Percentiles rank a stretch among this genome's conserved stretches.
phyloP scores from a whole-genome alignment of 495 filamentous ascomycete genomes.

The Daldinia concentrica region DNA sequence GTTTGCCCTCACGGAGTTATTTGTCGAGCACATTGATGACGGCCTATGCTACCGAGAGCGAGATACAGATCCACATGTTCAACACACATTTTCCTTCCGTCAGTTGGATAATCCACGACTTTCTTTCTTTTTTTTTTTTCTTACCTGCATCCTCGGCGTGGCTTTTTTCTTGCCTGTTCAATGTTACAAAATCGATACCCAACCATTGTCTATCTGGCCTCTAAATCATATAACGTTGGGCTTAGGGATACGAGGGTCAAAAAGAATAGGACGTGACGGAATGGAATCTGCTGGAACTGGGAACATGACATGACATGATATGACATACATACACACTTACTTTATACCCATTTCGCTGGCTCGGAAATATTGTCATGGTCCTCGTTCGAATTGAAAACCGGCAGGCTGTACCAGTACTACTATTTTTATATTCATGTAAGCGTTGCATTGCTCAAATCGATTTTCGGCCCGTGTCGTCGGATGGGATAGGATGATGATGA shows the following conservation, averaged over 20 bases:
- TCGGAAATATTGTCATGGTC: constrained; percentile 15
- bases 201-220: constrained; percentile 21
- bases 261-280: constrained; percentile 34
- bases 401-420: constrained; percentile 38
- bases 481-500: constrained; percentile 8
- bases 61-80: constrained; percentile 35
- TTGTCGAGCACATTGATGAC: constrained; percentile 9
- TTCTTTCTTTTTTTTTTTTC: constrained; percentile 22
- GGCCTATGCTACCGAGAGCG: constrained; percentile 28
- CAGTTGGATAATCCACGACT: constrained; percentile 30
- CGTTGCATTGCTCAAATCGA: constrained; percentile 30
- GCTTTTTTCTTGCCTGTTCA: constrained; percentile 31
- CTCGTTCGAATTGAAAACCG: constrained; percentile 23
- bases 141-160: constrained; percentile 12
- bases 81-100: constrained; percentile 32
- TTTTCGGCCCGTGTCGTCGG: constrained; percentile 5
- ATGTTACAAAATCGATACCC: constrained; percentile 40
- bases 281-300: constrained; percentile 30
- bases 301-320: constrained; percentile 21
- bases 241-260: constrained; percentile 35
- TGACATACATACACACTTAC: constrained; percentile 16
- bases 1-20: constrained; percentile 31
- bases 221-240: constrained; percentile 24
- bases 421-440: constrained; percentile 35
- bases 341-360: constrained; percentile 30